A percentile compares a stretch with the other conserved stretches of the same genome.
Evolutionary conservation across 2,329 filamentous ascomycete species (phyloP).

Genomic region (Mycosphaerelloides madeirae): DNA sequence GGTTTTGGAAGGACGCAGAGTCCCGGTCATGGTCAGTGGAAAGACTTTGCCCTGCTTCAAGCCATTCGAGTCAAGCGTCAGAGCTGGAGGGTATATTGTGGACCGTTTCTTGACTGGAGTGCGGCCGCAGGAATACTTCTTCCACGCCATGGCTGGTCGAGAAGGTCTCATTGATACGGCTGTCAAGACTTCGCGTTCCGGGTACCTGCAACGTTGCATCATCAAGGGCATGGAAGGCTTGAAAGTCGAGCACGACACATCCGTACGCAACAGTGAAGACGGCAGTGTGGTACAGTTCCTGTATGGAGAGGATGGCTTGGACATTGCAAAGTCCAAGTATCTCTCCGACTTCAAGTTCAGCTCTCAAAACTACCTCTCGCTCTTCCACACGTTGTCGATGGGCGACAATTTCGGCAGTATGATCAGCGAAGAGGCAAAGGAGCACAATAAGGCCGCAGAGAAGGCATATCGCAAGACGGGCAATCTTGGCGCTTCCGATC

Average conservation of each 20-base stretch:
- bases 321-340: slow-evolving; percentile 91
- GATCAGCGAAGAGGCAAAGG: slow-evolving; percentile 62
- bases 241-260: slow-evolving; percentile 86
- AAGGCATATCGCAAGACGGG: slow-evolving; percentile 75
- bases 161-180: slow-evolving; percentile 98
- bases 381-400: slow-evolving; percentile 71
- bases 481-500: slow-evolving; percentile 65
- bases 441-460: slow-evolving; percentile 62
- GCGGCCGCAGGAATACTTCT: slow-evolving; percentile 95
- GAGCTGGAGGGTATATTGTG: slow-evolving; percentile 88
- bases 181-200: slow-evolving; percentile 95
- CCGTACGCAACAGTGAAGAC: slow-evolving; percentile 80
- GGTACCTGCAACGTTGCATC: slow-evolving; percentile 91
- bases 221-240: slow-evolving; percentile 99
- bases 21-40: slow-evolving; percentile 95
- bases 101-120: slow-evolving; percentile 98
- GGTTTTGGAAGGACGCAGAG: slow-evolving; percentile 87
- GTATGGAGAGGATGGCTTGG: slow-evolving; percentile 93
- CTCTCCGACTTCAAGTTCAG: slow-evolving; percentile 86
- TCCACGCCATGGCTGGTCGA: slow-evolving; percentile 98
- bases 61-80: slow-evolving; percentile 81
- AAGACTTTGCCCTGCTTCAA: slow-evolving; percentile 93
- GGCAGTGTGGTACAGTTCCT: slow-evolving; percentile 91
- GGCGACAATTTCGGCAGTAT: slow-evolving; percentile 47
- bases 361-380: slow-evolving; percentile 75